Conservation (phyloP, 805 yeast species). For the Suhomyces canberraensis region DNA sequence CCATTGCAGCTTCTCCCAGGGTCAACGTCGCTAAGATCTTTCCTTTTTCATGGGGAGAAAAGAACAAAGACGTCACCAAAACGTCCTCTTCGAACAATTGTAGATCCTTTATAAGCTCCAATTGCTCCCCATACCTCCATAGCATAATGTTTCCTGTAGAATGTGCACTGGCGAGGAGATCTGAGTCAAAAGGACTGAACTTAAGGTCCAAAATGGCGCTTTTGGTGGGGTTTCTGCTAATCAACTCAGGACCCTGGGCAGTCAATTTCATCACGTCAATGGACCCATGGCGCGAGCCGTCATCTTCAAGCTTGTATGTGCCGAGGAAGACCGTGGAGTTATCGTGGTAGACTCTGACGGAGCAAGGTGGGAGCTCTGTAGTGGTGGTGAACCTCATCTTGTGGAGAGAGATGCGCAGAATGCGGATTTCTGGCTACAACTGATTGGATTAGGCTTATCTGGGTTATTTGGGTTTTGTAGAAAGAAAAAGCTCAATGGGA, state of each 20-base stretch:
- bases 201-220: constrained; percentile 80
- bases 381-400: constrained; percentile 15
- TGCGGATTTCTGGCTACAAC: no score
- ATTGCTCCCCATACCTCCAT: constrained; percentile 47
- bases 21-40: constrained; percentile 60
- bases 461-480: no score
- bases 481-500: no score
- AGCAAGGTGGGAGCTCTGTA: constrained; percentile 79
- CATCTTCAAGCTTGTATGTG: constrained; percentile 69
- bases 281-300: constrained; percentile 63
- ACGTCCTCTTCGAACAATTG: constrained; percentile 47
- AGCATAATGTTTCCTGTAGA: constrained; percentile 72
- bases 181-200: constrained; percentile 52
- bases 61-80: constrained; percentile 64
- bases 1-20: constrained; percentile 53
- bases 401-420: no score
- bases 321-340: constrained; percentile 58
- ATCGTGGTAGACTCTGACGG: constrained; percentile 60
- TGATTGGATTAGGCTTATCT: no score
- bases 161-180: constrained; percentile 60
- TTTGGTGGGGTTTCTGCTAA: constrained; percentile 32
- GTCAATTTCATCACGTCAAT: constrained; percentile 39
- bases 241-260: constrained; percentile 14
- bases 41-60: constrained; percentile 42
- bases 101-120: constrained; percentile 14